Conservation (phyloP, 306 rosid species). For the Calophaca sinica region DNA sequence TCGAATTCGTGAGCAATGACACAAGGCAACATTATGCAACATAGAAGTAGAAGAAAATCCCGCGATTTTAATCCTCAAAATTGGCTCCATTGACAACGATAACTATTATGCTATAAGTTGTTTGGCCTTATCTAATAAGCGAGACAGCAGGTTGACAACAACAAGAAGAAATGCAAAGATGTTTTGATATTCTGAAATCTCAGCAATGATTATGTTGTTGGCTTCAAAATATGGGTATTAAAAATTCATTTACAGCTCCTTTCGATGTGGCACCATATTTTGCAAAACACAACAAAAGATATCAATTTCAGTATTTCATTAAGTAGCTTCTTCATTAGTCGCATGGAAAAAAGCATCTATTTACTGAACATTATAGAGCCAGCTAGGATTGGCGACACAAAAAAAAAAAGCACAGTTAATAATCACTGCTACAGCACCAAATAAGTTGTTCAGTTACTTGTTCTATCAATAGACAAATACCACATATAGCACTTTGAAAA, state of each 20-base stretch:
- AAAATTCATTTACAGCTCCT: not conserved
- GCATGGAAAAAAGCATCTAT: no score
- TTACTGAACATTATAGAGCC: no score
- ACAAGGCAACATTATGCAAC: constrained; percentile 2
- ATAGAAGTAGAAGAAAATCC: constrained; percentile 32
- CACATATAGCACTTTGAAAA: not conserved
- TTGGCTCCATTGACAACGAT: constrained; percentile 9
- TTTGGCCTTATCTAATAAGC: constrained; percentile 6
- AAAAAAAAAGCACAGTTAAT: no score
- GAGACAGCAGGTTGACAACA: constrained; percentile 23
- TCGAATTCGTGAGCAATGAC: not conserved
- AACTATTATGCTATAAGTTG: constrained; percentile 6
- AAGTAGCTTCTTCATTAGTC: not conserved
- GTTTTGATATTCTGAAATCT: constrained; percentile 11
- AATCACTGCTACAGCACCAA: no score
- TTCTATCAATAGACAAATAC: not conserved
- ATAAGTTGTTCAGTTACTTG: no score
- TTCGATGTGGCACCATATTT: no score
- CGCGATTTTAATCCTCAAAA: constrained; percentile 21
- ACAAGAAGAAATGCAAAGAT: constrained; percentile 12
- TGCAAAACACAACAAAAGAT: not conserved
- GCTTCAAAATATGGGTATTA: constrained; percentile 27
- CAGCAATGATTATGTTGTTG: not conserved
- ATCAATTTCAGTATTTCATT: constrained; percentile 12
- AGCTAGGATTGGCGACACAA: no score